Evolutionary conservation across 2,329 filamentous ascomycete genomes (phyloP).

Genomic region (Blumeria graminis): DNA sequence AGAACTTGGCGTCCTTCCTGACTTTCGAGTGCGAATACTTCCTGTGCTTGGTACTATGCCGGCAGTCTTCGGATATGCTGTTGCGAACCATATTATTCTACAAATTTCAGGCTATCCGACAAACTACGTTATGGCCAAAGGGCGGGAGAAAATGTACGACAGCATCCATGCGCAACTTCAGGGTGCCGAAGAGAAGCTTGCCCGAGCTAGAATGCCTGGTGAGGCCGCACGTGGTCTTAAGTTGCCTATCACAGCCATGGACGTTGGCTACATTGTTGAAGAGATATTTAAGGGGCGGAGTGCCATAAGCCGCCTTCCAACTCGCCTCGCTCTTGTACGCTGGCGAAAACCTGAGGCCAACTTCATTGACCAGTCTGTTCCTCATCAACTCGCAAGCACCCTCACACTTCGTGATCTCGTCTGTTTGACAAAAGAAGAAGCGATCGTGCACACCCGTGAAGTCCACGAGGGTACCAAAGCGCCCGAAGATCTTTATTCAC

Average conservation of each 20-base stretch:
- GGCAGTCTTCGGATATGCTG: slow-evolving; percentile 75
- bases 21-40: slow-evolving; percentile 84
- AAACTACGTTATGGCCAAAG: slow-evolving; percentile 61
- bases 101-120: slow-evolving; percentile 61
- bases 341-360: slow-evolving; percentile 45
- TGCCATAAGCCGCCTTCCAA: slow-evolving; percentile 57
- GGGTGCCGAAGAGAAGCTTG: slow-evolving; percentile 47
- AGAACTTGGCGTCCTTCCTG: slow-evolving; percentile 68
- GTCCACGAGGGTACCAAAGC: slow-evolving; percentile 45
- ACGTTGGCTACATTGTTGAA: slow-evolving; percentile 72
- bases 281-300: slow-evolving; percentile 73
- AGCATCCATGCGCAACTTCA: slow-evolving; percentile 54
- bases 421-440: slow-evolving; percentile 85
- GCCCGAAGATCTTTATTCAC: slow-evolving; percentile 51
- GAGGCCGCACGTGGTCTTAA: slow-evolving; percentile 41
- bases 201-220: slow-evolving; percentile 24
- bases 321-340: slow-evolving; percentile 52
- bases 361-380: slow-evolving; percentile 34
- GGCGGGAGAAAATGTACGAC: slow-evolving; percentile 79
- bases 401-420: slow-evolving; percentile 50
- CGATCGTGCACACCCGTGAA: slow-evolving; percentile 52
- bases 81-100: slow-evolving; percentile 82
- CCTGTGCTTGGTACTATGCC: slow-evolving; percentile 95
- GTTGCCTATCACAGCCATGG: slow-evolving; percentile 50
- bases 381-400: slow-evolving; percentile 56